Base-by-base conservation (phyloP, 225 moss, liverwort and hornwort genomes). In the Polytrichum commune region DNA sequence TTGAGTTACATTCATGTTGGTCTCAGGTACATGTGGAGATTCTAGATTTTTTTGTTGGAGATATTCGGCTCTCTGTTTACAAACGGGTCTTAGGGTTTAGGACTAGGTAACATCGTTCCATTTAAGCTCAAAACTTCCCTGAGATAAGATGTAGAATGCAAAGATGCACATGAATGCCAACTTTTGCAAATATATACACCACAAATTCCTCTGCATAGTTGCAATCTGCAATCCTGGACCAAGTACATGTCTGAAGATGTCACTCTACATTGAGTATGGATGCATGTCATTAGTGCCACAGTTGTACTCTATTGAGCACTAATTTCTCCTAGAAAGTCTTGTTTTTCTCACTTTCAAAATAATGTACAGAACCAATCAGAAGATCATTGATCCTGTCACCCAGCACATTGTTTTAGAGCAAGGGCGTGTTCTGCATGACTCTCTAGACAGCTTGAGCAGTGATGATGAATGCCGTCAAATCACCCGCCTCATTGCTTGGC, bases 401-500 rank as follows among this genome's bases (percentile, higher is more conserved):
- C 83, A 89, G 55, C 98, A 98, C 85, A 93, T 95, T 72, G 81
- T 93, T 53, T 98, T 98, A 80, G 98, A 98, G 76, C 90, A 90
- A 75, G 87, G 95, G 71, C 93, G 91, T 66, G 84, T 93, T 81
- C 75, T 98, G 55, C 93, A 98, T 79, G 98, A 95, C 68, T 98
- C 98, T 18, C 89, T 95, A 29, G 98, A 98, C 79, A 98, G 98
- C 80, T 78, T 98, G 69, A 98, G 98, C 79, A 98, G 98, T 78
- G 98, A 98, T 73, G 98, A 98, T 64, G 93, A 98, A 79, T 93
- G 98, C 56, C 95, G 98, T 78, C 98, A 95, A 79, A 95, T 95
- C 67, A 95, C 98, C 30, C 82, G 83, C 68, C 82, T 95, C 72
- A 82, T 95, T 56, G 84, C 86, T 69, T 95, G 95, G 63, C 93